These are phyloP conservation scores for Xylaria sp. DNA, from an alignment of 495 filamentous ascomycete genomes.

Conservation along the genomic window DNA sequence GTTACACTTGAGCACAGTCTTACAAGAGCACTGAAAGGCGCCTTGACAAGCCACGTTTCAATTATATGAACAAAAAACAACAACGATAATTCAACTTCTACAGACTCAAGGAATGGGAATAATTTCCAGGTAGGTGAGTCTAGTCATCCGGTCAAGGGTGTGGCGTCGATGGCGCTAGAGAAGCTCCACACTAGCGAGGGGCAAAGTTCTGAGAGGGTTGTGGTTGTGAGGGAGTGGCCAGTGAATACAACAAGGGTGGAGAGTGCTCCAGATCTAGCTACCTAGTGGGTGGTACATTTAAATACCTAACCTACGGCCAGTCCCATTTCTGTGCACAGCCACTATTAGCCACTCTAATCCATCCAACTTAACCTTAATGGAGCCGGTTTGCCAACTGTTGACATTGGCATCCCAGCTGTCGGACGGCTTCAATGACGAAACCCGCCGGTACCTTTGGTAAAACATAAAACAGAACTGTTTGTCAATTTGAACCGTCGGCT, in stretches of 20 bases:
- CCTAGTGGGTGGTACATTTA: too few species aligned
- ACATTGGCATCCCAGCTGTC: not conserved
- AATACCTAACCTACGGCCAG: too few species aligned
- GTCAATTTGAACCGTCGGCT: not conserved
- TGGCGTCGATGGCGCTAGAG: not conserved
- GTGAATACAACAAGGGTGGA: too few species aligned
- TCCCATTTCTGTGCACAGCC: too few species aligned
- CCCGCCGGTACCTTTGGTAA: not conserved
- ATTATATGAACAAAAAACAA: not conserved
- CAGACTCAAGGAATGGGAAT: not conserved
- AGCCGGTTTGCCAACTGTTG: not conserved
- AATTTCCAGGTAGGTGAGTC: conserved; percentile 3
- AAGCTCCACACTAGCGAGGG: conserved; percentile 1
- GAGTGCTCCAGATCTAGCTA: too few species aligned
- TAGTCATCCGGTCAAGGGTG: conserved; percentile 20
- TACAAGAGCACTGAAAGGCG: not conserved
- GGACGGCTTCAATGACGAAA: conserved; percentile 6
- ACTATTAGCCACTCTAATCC: too few species aligned
- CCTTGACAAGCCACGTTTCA: not conserved
- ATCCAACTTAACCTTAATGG: too few species aligned
- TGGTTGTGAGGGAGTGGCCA: too few species aligned
- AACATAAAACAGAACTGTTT: not conserved
- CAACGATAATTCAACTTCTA: not conserved
- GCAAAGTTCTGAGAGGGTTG: not conserved
- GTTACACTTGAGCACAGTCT: not conserved